A percentile compares a stretch with the other conserved stretches of the same genome.
These are phyloP conservation scores for Cyberlindnera mycetangii DNA, from an alignment of 805 yeast species.

Conservation along the genomic window DNA sequence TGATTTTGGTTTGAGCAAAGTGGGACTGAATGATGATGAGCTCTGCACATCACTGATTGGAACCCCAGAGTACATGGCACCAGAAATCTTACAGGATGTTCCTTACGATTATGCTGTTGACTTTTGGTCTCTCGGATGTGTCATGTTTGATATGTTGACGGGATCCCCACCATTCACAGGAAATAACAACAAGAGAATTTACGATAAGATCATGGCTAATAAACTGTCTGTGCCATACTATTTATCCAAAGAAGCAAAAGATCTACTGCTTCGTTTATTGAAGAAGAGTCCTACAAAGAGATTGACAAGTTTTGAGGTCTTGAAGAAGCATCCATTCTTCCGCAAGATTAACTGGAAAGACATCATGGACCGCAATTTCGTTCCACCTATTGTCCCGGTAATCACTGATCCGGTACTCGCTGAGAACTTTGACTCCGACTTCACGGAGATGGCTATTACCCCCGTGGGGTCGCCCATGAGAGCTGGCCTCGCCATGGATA, in stretches of 20 bases:
- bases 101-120: constrained; percentile 79
- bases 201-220: constrained; percentile 71
- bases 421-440: constrained; percentile 79
- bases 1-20: constrained; percentile 94
- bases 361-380: constrained; percentile 42
- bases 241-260: constrained; percentile 77
- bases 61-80: constrained; percentile 86
- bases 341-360: constrained; percentile 70
- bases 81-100: constrained; percentile 78
- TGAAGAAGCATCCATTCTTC: constrained; percentile 70
- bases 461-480: constrained; percentile 24
- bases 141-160: constrained; percentile 72
- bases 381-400: constrained; percentile 81
- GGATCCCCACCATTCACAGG: constrained; percentile 92
- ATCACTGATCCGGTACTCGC: constrained; percentile 80
- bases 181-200: constrained; percentile 66
- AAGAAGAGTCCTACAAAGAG: constrained; percentile 71
- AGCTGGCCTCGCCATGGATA: constrained; percentile 1
- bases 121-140: constrained; percentile 91
- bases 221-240: constrained; percentile 71
- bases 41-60: constrained; percentile 81
- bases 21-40: constrained; percentile 47
- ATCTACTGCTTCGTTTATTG: constrained; percentile 59
- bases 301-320: constrained; percentile 51
- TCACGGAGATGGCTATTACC: constrained; percentile 61